phyloP scores from a whole-genome alignment of 495 filamentous ascomycete species.

The Daldinia concentrica region DNA sequence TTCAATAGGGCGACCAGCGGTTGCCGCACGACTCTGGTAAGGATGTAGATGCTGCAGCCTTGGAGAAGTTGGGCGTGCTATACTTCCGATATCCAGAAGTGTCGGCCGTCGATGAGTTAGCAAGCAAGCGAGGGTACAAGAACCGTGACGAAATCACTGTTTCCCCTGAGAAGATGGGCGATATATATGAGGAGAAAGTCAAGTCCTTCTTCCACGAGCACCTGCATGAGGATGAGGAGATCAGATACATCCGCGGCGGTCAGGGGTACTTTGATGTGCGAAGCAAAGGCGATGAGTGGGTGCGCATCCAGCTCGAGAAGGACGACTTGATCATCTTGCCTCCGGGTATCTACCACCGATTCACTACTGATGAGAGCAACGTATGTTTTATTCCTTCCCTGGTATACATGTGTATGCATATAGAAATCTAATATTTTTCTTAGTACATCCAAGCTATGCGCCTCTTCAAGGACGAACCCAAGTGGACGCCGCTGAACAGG shows the following conservation, averaged over 20 bases:
- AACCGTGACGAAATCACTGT: slow-evolving; percentile 94
- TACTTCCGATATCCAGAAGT: slow-evolving; percentile 75
- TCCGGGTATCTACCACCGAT: slow-evolving; percentile 96
- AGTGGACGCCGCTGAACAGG: slow-evolving; percentile 96
- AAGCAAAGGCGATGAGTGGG: slow-evolving; percentile 76
- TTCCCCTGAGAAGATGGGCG: slow-evolving; percentile 88
- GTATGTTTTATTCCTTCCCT: slow-evolving; percentile 59
- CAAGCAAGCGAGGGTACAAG: slow-evolving; percentile 80
- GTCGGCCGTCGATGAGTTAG: slow-evolving; percentile 74
- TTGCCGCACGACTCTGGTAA: slow-evolving; percentile 86
- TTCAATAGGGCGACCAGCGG: slow-evolving; percentile 85
- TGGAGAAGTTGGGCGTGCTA: slow-evolving; percentile 78
- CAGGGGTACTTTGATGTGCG: slow-evolving; percentile 94
- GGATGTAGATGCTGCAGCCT: slow-evolving; percentile 65
- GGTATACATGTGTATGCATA: too few relatives aligned
- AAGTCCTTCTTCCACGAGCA: slow-evolving; percentile 95
- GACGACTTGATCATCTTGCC: slow-evolving; percentile 84
- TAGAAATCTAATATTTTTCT: slow-evolving; percentile 13
- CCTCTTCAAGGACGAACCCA: slow-evolving; percentile 97
- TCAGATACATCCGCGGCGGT: slow-evolving; percentile 93
- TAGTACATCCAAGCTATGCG: slow-evolving; percentile 97
- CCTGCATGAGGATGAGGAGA: slow-evolving; percentile 98
- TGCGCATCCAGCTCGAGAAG: slow-evolving; percentile 81
- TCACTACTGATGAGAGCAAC: slow-evolving; percentile 91
- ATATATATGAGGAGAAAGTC: slow-evolving; percentile 87